A percentile compares a stretch with the other conserved stretches of the same genome.
Conservation (phyloP, 2,329 filamentous ascomycete genomes). For the Beauveria scarabaeidicola region DNA sequence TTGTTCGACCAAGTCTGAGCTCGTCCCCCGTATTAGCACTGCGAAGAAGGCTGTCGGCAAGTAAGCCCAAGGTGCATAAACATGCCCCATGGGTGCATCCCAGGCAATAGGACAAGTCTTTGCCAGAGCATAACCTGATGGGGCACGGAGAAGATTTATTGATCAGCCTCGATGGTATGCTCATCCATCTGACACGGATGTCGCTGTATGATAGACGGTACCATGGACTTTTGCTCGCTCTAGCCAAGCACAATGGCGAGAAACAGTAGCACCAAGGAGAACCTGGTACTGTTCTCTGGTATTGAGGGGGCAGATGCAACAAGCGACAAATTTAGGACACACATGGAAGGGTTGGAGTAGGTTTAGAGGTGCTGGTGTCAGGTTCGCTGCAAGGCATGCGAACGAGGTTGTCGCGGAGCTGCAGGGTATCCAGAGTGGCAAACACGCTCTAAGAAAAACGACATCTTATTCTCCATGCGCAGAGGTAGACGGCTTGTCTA, state of each 20-base stretch:
- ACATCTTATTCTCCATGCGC: neutral
- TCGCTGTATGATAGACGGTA: constrained; percentile 74
- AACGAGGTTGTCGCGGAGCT: constrained; percentile 57
- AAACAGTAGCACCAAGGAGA: no score
- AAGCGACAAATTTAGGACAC: constrained; percentile 47
- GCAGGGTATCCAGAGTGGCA: constrained; percentile 61
- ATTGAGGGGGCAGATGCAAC: constrained; percentile 75
- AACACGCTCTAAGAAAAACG: constrained; percentile 46
- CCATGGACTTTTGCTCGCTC: constrained; percentile 73
- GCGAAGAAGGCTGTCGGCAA: constrained; percentile 25
- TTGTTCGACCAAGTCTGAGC: no score
- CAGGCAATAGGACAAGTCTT: constrained; percentile 79
- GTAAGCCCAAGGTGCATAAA: constrained; percentile 75
- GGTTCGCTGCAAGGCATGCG: constrained; percentile 79
- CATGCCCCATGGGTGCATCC: constrained; percentile 63
- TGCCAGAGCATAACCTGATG: constrained; percentile 60
- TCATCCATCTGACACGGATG: constrained; percentile 78
- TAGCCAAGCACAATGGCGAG: constrained; percentile 73
- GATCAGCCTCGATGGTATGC: constrained; percentile 73
- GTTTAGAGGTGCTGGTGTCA: constrained; percentile 87
- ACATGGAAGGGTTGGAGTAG: constrained; percentile 69
- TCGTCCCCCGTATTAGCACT: constrained; percentile 31
- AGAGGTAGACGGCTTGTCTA: neutral
- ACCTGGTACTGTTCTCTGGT: constrained; percentile 59
- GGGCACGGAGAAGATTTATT: constrained; percentile 58